Evolutionary conservation across 176 grass and related monocot species (phyloP).

Genomic region (Lolium perenne): DNA sequence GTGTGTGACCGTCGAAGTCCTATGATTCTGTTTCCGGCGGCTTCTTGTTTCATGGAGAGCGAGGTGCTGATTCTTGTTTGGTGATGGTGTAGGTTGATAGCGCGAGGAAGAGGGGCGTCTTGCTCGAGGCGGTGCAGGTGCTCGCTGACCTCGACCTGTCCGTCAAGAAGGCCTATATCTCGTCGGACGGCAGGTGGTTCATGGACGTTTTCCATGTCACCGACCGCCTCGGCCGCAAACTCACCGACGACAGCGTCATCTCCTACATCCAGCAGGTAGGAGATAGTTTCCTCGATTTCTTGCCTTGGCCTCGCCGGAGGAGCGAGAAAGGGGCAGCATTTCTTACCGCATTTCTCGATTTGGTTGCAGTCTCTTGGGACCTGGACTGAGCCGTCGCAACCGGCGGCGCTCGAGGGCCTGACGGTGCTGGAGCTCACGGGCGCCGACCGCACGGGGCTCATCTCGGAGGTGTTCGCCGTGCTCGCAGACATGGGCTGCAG

Average conservation of each 20-base stretch:
- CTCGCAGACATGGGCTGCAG: too few relatives aligned
- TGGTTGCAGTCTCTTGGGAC: constrained; percentile 71
- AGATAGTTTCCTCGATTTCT: not conserved
- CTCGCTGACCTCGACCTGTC: too few relatives aligned
- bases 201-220: too few relatives aligned
- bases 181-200: too few relatives aligned
- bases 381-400: constrained; percentile 51
- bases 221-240: constrained; percentile 42
- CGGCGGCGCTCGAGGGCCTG: constrained; percentile 50
- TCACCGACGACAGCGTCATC: constrained; percentile 88
- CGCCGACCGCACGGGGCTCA: too few relatives aligned
- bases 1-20: not conserved
- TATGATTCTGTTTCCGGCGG: not conserved
- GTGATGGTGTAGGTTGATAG: not conserved
- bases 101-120: too few relatives aligned
- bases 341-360: not conserved
- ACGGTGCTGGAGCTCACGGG: constrained; percentile 28
- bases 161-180: too few relatives aligned
- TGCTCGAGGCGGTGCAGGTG: too few relatives aligned
- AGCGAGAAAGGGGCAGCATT: constrained; percentile 1
- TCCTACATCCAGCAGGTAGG: constrained; percentile 78
- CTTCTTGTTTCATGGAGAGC: not conserved
- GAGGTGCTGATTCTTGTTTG: not conserved
- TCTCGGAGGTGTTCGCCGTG: too few relatives aligned
- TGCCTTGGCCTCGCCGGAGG: not conserved